Evolutionary conservation across 1,284 basidiomycete species (phyloP).

Genomic region (Ustilago esculenta): DNA sequence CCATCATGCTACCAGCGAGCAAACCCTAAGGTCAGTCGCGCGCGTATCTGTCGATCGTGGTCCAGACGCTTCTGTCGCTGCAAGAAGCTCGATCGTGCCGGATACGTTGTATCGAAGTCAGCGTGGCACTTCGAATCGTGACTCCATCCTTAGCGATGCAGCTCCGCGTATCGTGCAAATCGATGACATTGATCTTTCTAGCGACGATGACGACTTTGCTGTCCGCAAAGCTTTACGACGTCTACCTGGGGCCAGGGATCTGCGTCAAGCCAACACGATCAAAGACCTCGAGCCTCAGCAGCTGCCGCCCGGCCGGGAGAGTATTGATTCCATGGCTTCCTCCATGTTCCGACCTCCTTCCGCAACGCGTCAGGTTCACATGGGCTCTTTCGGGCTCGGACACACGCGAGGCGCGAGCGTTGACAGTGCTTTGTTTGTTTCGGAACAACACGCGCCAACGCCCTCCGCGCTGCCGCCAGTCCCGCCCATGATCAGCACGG

Average conservation of each 20-base stretch:
- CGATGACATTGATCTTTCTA: slow-evolving; percentile 64
- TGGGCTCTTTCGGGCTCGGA: slow-evolving; percentile 23
- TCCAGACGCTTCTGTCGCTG: neutral
- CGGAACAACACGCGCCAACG: slow-evolving; percentile 8
- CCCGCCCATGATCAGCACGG: slow-evolving; percentile 45
- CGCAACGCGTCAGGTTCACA: slow-evolving; percentile 12
- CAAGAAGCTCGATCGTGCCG: neutral
- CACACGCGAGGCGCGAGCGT: slow-evolving; percentile 33
- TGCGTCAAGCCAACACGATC: slow-evolving; percentile 57
- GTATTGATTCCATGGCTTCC: slow-evolving; percentile 51
- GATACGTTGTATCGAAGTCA: neutral
- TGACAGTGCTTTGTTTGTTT: slow-evolving; percentile 24
- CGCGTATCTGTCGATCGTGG: slow-evolving; percentile 2
- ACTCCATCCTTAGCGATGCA: slow-evolving; percentile 28
- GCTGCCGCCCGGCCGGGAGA: slow-evolving; percentile 23
- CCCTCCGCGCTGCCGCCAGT: slow-evolving; percentile 4
- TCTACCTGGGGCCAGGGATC: slow-evolving; percentile 58
- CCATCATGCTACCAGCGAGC: slow-evolving; percentile 54
- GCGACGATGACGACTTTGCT: slow-evolving; percentile 62
- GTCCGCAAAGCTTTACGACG: slow-evolving; percentile 58
- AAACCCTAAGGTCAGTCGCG: slow-evolving; percentile 52
- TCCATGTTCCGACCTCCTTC: slow-evolving; percentile 28
- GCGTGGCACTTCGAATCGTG: slow-evolving; percentile 17
- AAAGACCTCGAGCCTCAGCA: slow-evolving; percentile 41
- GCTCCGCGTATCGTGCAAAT: slow-evolving; percentile 61